These are phyloP conservation scores for Fusarium citri DNA, from an alignment of 2,329 filamentous ascomycete genomes.

Conservation along the genomic window DNA sequence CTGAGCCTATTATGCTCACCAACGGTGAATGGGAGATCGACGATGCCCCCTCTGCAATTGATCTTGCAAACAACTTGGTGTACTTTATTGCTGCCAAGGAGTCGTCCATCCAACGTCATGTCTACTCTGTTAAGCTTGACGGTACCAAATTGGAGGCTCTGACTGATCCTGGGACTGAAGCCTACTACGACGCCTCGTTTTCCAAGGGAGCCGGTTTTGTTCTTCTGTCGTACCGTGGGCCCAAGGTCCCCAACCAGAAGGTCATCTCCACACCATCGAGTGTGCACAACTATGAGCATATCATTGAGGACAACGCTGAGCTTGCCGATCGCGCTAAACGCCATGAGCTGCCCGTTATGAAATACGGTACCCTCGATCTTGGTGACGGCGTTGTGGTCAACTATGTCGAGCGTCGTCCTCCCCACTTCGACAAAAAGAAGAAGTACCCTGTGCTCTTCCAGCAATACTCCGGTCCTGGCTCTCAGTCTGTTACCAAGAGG, in stretches of 20 bases:
- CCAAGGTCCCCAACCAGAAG: slow-evolving; percentile 89
- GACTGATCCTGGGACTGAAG: slow-evolving; percentile 78
- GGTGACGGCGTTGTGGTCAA: slow-evolving; percentile 76
- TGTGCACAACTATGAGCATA: slow-evolving; percentile 70
- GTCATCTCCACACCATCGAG: slow-evolving; percentile 85
- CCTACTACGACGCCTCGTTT: slow-evolving; percentile 86
- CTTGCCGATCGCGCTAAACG: slow-evolving; percentile 77
- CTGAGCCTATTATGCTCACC: slow-evolving; percentile 86
- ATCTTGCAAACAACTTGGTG: slow-evolving; percentile 85
- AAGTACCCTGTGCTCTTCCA: slow-evolving; percentile 95
- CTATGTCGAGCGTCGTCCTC: slow-evolving; percentile 86
- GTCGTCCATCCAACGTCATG: slow-evolving; percentile 87
- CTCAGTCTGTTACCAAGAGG: slow-evolving; percentile 83
- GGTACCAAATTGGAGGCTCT: slow-evolving; percentile 78
- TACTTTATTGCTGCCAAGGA: slow-evolving; percentile 92
- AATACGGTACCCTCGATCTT: slow-evolving; percentile 87
- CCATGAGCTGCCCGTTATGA: slow-evolving; percentile 83
- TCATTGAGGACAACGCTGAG: slow-evolving; percentile 80
- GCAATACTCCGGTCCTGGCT: slow-evolving; percentile 94
- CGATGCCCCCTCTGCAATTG: slow-evolving; percentile 83
- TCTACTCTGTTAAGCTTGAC: slow-evolving; percentile 90
- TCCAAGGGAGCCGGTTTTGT: slow-evolving; percentile 85
- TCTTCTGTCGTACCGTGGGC: slow-evolving; percentile 86
- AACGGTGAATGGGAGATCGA: slow-evolving; percentile 94
- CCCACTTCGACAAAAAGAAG: slow-evolving; percentile 85